Base-by-base conservation (phyloP, 1,284 basidiomycete species). In the Prillingera fragicola region DNA sequence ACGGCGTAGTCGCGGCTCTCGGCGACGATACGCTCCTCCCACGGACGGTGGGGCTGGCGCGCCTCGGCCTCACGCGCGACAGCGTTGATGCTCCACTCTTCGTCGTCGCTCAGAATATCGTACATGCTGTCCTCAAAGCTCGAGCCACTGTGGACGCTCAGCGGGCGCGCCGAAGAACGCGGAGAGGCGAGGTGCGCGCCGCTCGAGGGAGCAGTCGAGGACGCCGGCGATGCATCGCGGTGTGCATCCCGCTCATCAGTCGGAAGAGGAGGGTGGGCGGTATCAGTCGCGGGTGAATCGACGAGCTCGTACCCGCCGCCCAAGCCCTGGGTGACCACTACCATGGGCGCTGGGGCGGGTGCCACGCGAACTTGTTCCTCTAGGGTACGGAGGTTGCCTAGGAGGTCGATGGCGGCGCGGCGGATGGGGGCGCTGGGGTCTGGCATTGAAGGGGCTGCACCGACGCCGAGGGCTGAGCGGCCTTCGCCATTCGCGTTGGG, bases 1-100 rank as follows among this genome's bases (percentile, higher is more conserved):
- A 33, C 33, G n/a, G 41, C 35, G 45, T 69, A 69, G 15, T 49
- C 43, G 28, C 63, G 51, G 12, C 39, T 43, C 37, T 69, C 67
- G 3, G 38, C 15, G 3, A 56, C 43, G 24, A 72, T 54, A n/a
- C 64, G 47, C 39, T 70, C 68, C 42, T 72, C 69, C 70, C 70
- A 72, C 7, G 62, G 59, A 28, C 41, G 26, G 19, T 56, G 54
- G 22, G 53, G 41, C 12, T 45, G 41, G 12, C 45, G 32, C 13
- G 51, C 42, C 25, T 56, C 52, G 1, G 55, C 53, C 24, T 50
- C 47, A 13, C 49, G 54, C 7, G 57, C 62, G 3, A 59, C 37
- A 4, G 48, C 57, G 45, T 65, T 70, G 33, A 70, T 49, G 45
- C 59, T 66, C 48, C 60, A 67, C 28, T 68, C 63, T 14, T 69